Evolutionary conservation across 2,329 filamentous ascomycete genomes (phyloP).

Genomic region (Bisporella sp.): DNA sequence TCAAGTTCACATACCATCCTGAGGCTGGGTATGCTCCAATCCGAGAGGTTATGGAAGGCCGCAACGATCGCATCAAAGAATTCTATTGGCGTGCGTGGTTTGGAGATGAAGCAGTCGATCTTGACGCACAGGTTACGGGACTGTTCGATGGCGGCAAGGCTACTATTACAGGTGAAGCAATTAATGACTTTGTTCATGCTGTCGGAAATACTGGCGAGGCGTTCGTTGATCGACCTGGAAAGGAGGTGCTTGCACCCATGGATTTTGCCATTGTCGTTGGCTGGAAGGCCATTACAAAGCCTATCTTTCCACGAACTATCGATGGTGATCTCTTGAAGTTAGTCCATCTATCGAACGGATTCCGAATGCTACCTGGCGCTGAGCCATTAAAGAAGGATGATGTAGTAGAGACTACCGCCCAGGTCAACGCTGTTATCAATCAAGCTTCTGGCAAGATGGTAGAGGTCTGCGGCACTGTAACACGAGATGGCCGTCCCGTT

Average conservation of each 20-base stretch:
- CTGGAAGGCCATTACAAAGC: constrained; percentile 99
- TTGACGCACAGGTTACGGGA: constrained; percentile 77
- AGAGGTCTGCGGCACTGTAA: constrained; percentile 96
- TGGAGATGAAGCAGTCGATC: constrained; percentile 73
- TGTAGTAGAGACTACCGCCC: constrained; percentile 83
- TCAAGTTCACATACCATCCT: constrained; percentile 89
- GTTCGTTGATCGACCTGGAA: constrained; percentile 91
- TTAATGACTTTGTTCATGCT: constrained; percentile 98
- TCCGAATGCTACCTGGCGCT: constrained; percentile 96
- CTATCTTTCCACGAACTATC: constrained; percentile 94
- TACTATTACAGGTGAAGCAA: constrained; percentile 82
- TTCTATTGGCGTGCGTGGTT: constrained; percentile 99
- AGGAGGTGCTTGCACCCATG: constrained; percentile 93
- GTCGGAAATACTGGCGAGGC: constrained; percentile 97
- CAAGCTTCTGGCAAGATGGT: constrained; percentile 99
- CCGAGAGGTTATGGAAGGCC: constrained; percentile 88
- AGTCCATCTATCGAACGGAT: constrained; percentile 93
- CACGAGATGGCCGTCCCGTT: constrained; percentile 71
- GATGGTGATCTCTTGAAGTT: constrained; percentile 94
- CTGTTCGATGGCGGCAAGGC: constrained; percentile 85
- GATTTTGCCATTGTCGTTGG: constrained; percentile 98
- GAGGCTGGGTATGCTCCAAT: constrained; percentile 98
- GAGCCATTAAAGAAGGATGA: constrained; percentile 95
- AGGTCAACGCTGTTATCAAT: constrained; percentile 97
- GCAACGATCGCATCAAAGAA: constrained; percentile 97